phyloP scores from a whole-genome alignment of 108 stramenopile genomes.

The Skeletonema grethae region DNA sequence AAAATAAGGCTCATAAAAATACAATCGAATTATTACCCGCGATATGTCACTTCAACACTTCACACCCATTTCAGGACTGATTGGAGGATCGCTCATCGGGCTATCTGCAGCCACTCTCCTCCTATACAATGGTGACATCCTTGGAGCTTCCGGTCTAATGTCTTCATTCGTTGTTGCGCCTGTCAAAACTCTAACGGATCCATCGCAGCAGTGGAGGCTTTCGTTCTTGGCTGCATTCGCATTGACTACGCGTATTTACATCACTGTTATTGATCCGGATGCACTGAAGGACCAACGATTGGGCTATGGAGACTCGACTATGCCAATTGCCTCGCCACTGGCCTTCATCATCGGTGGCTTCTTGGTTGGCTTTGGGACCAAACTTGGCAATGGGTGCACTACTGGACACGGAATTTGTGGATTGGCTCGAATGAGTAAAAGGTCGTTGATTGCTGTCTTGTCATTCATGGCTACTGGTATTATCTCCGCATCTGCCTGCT shows the following conservation, averaged over 20 bases:
- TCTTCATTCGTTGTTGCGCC: slow-evolving; percentile 35
- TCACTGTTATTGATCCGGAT: slow-evolving; percentile 35
- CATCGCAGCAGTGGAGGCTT: slow-evolving; percentile 50
- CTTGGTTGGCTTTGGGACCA: slow-evolving; percentile 76
- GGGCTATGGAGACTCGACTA: slow-evolving; percentile 12
- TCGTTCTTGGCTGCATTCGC: slow-evolving; percentile 61
- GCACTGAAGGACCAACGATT: slow-evolving; percentile 32
- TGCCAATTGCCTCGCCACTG: slow-evolving; percentile 30
- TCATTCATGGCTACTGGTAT: slow-evolving; percentile 81
- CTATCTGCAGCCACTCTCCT: slow-evolving; percentile 53
- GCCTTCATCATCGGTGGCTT: slow-evolving; percentile 67
- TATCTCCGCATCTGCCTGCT: slow-evolving; percentile 33
- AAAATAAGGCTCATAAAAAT: no score
- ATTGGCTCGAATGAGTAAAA: slow-evolving; percentile 69
- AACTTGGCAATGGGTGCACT: slow-evolving; percentile 77
- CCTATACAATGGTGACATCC: slow-evolving; percentile 56
- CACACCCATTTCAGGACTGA: slow-evolving; percentile 32
- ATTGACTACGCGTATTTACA: slow-evolving; percentile 34
- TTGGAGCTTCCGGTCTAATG: slow-evolving; percentile 60
- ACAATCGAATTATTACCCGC: no score
- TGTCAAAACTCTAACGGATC: slow-evolving; percentile 14
- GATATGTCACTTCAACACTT: slow-evolving; percentile 42
- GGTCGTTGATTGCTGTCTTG: slow-evolving; percentile 72
- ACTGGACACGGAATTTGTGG: slow-evolving; percentile 82
- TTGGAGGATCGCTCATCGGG: slow-evolving; percentile 41